Evolutionary conservation across 805 yeast species (phyloP), one percentile per base, ranked within the genome.

Genomic region (Yamadazyma tumulicola): DNA sequence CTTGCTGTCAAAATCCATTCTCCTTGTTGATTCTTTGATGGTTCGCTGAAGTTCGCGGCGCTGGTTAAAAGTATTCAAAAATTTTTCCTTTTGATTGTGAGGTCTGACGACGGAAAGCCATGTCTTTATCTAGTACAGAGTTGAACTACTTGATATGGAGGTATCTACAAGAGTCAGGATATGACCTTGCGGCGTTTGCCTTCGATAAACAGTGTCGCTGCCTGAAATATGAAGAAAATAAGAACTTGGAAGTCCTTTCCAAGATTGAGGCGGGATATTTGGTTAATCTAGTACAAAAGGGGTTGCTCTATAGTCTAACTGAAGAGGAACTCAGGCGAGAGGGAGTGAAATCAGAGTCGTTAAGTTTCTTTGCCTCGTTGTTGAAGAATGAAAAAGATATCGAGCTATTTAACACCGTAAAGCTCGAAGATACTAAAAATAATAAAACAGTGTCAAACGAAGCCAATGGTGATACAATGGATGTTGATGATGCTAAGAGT

Each of bases 91-190:
- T n/a, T n/a, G n/a, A n/a, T n/a, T n/a, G n/a, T n/a, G n/a, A n/a
- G n/a, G n/a, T n/a, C n/a, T n/a, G n/a, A n/a, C n/a, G n/a, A n/a
- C n/a, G n/a, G n/a, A n/a, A n/a, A n/a, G 9, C 6, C 27, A 86
- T 87, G 96, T 82, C 95, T 17, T 63, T 91, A 31, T 75, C 93
- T 4, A 81, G 93, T 37, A 78, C 74, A 38, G 95, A 88, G 59
- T 74, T 91, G 35, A 93, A 91, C 65, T 91, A 91, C 54, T 72
- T 93, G 47, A 76, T 91, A 35, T 93, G 96, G 96, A 65, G 97
- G 42, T 93, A 91, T 52, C 69, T 88, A 24, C 95, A 87, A 52
- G 97, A 93, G 55, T 67, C 81, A 5, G 94, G 94, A 3, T 68
- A 72, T 25, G 89, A 85, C 33, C 69, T 85, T 14, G 69, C 93